These are phyloP conservation scores for Claviceps purpurea DNA, from an alignment of 2,329 filamentous ascomycete genomes.

Conservation along the genomic window DNA sequence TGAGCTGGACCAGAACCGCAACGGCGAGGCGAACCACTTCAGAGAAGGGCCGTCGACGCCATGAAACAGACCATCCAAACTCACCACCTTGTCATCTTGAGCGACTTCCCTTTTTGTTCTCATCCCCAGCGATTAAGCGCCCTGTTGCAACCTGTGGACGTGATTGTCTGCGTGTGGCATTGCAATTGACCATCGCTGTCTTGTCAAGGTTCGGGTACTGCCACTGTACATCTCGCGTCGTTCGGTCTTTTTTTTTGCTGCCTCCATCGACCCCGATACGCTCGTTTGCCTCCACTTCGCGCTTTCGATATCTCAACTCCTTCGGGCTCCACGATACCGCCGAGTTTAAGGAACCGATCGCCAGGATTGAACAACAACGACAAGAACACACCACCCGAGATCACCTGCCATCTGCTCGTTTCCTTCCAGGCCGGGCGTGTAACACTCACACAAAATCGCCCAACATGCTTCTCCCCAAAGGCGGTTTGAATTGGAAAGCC, in stretches of 20 bases:
- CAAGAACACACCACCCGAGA: neutral
- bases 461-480: constrained; percentile 80
- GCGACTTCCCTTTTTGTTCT: neutral
- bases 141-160: neutral
- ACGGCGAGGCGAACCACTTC: neutral
- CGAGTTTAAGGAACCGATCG: constrained; percentile 8
- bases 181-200: neutral
- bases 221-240: neutral
- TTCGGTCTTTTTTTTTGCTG: neutral
- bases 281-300: constrained; percentile 3
- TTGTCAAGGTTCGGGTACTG: neutral
- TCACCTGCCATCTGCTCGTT: neutral
- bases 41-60: neutral
- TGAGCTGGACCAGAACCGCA: neutral
- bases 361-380: neutral
- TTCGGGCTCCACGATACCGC: constrained; percentile 4
- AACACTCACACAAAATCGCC: constrained; percentile 9
- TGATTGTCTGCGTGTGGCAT: neutral
- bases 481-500: constrained; percentile 84
- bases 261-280: neutral
- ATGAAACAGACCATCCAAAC: neutral
- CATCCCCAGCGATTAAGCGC: neutral
- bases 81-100: neutral
- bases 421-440: constrained; percentile 1
- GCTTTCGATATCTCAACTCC: constrained; percentile 1